Percentiles rank a stretch among this genome's conserved stretches.
Evolutionary conservation across 345 rosid species (phyloP).

Genomic region (Orychophragmus violaceus): DNA sequence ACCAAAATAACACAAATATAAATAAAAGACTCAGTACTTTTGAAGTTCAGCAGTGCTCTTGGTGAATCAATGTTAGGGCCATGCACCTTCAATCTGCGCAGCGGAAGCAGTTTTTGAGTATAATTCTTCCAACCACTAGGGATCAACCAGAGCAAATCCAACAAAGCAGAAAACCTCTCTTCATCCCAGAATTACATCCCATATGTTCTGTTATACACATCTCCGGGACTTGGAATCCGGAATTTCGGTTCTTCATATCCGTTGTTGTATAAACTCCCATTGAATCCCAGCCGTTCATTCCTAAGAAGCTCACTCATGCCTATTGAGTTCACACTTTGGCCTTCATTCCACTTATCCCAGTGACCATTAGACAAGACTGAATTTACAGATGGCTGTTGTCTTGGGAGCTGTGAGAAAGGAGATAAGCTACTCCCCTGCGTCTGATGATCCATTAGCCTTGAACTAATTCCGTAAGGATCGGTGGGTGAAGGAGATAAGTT

Average conservation of each 20-base stretch:
- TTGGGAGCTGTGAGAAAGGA: constrained; percentile 43
- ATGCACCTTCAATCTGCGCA: constrained; percentile 10
- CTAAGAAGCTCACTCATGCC: constrained; percentile 63
- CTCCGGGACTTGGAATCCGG: constrained; percentile 65
- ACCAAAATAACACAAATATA: background rate
- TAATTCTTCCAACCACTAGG: constrained; percentile 6
- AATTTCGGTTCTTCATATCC: constrained; percentile 75
- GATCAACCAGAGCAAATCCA: constrained; percentile 20
- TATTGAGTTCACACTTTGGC: constrained; percentile 43
- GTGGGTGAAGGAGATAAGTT: constrained; percentile 47
- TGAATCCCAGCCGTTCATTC: constrained; percentile 63
- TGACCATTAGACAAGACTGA: constrained; percentile 54
- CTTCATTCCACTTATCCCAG: constrained; percentile 81
- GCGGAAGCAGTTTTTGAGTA: background rate
- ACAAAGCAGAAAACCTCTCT: constrained; percentile 5
- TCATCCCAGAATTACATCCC: constrained; percentile 54
- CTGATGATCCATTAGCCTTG: constrained; percentile 58
- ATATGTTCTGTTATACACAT: constrained; percentile 65
- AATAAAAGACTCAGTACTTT: background rate
- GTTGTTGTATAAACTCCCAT: constrained; percentile 38
- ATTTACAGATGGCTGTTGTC: constrained; percentile 56
- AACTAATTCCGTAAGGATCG: constrained; percentile 54
- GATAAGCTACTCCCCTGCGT: constrained; percentile 48
- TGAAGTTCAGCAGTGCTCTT: background rate
- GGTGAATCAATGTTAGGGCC: background rate